Evolutionary conservation across 2,329 filamentous ascomycete genomes (phyloP).

Genomic region (Colletotrichum costaricense): DNA sequence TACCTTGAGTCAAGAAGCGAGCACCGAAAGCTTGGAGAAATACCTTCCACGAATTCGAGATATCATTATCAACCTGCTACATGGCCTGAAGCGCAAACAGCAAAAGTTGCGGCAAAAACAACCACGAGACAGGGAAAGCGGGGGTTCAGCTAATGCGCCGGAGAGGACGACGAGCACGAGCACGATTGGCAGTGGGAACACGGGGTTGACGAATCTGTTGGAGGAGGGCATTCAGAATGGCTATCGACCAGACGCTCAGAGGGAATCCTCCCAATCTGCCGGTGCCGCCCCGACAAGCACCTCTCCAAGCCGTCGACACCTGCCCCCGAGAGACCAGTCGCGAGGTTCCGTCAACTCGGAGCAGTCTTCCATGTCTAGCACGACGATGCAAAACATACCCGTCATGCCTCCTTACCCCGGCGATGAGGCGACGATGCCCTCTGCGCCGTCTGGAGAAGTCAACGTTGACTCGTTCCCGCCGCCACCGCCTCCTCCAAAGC

Average conservation of each 20-base stretch:
- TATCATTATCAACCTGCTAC: slow-evolving; percentile 97
- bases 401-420: slow-evolving; percentile 78
- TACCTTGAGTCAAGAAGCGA: slow-evolving; percentile 96
- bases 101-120: slow-evolving; percentile 81
- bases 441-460: slow-evolving; percentile 54
- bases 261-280: slow-evolving; percentile 33
- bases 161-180: slow-evolving; percentile 69
- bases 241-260: slow-evolving; percentile 53
- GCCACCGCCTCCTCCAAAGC: slow-evolving; percentile 75
- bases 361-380: slow-evolving; percentile 78
- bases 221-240: slow-evolving; percentile 70
- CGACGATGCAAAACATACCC: slow-evolving; percentile 80
- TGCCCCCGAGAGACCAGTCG: slow-evolving; percentile 63
- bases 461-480: slow-evolving; percentile 76
- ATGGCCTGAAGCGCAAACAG: slow-evolving; percentile 97
- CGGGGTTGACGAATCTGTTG: slow-evolving; percentile 67
- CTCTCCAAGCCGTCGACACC: slow-evolving; percentile 60
- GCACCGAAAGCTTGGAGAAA: slow-evolving; percentile 90
- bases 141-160: slow-evolving; percentile 50
- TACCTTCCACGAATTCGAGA: slow-evolving; percentile 95
- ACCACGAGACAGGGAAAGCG: slow-evolving; percentile 65
- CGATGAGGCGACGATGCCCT: slow-evolving; percentile 57
- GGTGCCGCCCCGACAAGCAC: slow-evolving; percentile 40
- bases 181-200: slow-evolving; percentile 67
- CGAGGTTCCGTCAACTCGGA: slow-evolving; percentile 64